Conservation (phyloP, 78 protist species). For the Dictyostelium citrinum region DNA sequence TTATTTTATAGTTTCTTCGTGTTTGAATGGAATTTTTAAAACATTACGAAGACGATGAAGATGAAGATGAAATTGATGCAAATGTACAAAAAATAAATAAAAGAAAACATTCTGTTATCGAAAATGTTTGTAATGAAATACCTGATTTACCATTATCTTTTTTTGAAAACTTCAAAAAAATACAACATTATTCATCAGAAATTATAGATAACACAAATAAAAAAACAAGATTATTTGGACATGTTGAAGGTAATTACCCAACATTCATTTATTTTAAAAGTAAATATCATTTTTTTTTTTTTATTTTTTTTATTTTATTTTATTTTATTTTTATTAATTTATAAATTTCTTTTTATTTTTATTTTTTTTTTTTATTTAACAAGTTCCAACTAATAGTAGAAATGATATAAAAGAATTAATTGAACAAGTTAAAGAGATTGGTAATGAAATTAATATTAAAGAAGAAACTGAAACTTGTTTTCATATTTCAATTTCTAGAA, state of each 20-base stretch:
- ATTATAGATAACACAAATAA: background rate
- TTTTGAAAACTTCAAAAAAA: background rate
- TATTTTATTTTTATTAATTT: background rate
- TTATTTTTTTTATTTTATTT: background rate
- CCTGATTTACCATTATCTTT: background rate
- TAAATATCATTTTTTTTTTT: background rate
- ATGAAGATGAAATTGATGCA: background rate
- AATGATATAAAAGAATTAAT: conserved; percentile 3
- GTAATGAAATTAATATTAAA: background rate
- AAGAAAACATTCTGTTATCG: background rate
- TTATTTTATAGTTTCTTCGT: background rate
- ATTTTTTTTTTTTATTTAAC: background rate
- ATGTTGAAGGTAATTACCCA: conserved; percentile 70
- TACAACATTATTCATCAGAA: background rate
- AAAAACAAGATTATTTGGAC: conserved; percentile 30
- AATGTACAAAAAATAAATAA: background rate
- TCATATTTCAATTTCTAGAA: conserved; percentile 60
- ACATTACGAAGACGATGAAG: background rate
- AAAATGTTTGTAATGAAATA: background rate
- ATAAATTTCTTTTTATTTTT: background rate
- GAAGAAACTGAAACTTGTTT: background rate
- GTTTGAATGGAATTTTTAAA: background rate
- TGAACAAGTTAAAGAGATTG: background rate
- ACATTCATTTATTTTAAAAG: conserved; percentile 34
- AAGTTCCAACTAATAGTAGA: conserved; percentile 33